Conservation (phyloP, 805 yeast species). For the Ogataea trehaloabstinens region DNA sequence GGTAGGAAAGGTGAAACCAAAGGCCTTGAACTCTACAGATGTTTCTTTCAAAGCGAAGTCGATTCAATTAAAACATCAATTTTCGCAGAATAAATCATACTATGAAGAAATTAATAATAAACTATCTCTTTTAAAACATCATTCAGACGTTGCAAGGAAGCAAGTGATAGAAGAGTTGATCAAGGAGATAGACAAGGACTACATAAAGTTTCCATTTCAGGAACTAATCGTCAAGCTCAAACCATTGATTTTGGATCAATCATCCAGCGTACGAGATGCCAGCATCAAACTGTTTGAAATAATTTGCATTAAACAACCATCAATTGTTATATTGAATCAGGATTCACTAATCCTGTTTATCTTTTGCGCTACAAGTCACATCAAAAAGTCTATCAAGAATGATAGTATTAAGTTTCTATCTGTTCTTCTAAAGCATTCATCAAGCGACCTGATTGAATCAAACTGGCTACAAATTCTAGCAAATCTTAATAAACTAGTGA, state of each 20-base stretch:
- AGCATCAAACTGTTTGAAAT: constrained; percentile 46
- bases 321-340: constrained; percentile 59
- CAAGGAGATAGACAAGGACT: constrained; percentile 11
- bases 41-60: constrained; percentile 78
- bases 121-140: constrained; percentile 72
- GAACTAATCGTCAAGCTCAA: constrained; percentile 55
- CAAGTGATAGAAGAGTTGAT: constrained; percentile 58
- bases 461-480: constrained; percentile 69
- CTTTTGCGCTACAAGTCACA: constrained; percentile 92
- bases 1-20: constrained; percentile 80
- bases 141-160: constrained; percentile 64
- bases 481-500: constrained; percentile 63
- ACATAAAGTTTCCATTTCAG: constrained; percentile 43
- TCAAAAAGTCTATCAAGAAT: constrained; percentile 68
- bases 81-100: constrained; percentile 20
- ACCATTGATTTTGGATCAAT: constrained; percentile 66
- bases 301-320: constrained; percentile 48
- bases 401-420: constrained; percentile 70
- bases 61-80: constrained; percentile 40
- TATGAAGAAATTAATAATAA: constrained; percentile 56
- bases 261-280: constrained; percentile 61
- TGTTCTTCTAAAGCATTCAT: constrained; percentile 53
- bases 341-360: constrained; percentile 66
- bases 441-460: constrained; percentile 43
- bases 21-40: constrained; percentile 75